Conservation (phyloP, 257 asterid genomes). For the Przewalskia tangutica region DNA sequence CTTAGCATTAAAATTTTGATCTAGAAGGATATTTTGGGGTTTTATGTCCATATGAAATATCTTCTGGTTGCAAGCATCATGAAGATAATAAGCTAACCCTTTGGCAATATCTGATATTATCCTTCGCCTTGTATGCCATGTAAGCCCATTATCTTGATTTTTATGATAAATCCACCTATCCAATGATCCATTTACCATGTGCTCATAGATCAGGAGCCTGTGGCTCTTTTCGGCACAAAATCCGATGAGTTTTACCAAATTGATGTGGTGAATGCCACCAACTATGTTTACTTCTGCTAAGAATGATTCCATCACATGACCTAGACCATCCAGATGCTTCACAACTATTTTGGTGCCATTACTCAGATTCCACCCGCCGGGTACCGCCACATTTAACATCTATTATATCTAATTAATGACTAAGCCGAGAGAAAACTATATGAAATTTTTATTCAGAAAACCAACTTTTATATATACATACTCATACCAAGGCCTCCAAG, state of each 20-base stretch:
- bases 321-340: constrained; percentile 1
- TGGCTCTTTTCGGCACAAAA: constrained; percentile 5
- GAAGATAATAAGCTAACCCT: background rate
- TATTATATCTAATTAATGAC: too few relatives aligned
- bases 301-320: constrained; percentile 8
- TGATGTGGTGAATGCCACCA: constrained; percentile 16
- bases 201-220: background rate
- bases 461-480: too few relatives aligned
- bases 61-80: constrained; percentile 11
- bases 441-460: too few relatives aligned
- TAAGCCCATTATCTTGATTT: background rate
- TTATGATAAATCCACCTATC: background rate
- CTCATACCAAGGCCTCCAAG: too few relatives aligned
- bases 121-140: background rate
- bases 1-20: constrained; percentile 17
- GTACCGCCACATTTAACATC: too few relatives aligned
- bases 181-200: background rate
- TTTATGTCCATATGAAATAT: constrained; percentile 21
- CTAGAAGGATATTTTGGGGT: constrained; percentile 21
- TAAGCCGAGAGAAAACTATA: too few relatives aligned
- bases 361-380: background rate
- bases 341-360: constrained; percentile 17
- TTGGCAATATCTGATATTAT: background rate
- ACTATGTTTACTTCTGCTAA: constrained; percentile 12
- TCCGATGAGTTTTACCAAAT: constrained; percentile 14